Conservation (phyloP, 1,139 yeast genomes). For the Nakaseomyces bracarensis region DNA sequence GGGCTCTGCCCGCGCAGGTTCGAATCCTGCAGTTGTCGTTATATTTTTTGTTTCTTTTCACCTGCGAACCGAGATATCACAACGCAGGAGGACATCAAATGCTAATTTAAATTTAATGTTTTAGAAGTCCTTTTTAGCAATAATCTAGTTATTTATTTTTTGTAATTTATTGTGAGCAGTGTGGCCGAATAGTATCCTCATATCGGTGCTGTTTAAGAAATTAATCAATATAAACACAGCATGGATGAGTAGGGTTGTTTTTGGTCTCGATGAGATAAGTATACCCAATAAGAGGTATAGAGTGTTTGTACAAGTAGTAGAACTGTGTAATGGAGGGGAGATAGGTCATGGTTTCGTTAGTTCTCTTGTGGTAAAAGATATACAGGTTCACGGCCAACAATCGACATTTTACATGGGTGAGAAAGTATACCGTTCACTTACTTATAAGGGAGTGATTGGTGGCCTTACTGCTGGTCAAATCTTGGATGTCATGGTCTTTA, state of each 20-base stretch:
- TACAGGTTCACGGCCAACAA: no score
- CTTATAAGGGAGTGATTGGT: neutral
- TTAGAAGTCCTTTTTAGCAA: no score
- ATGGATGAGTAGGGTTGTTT: neutral
- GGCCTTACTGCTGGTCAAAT: neutral
- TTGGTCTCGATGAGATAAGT: neutral
- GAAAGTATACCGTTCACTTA: neutral
- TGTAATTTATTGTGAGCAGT: no score
- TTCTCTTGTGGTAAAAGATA: constrained; percentile 6
- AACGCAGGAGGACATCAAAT: no score
- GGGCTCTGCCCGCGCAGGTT: constrained; percentile 39
- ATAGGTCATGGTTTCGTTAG: constrained; percentile 1
- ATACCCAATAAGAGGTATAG: neutral
- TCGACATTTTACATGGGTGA: neutral
- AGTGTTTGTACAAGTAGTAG: constrained; percentile 1
- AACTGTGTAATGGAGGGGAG: constrained; percentile 1
- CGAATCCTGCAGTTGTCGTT: constrained; percentile 35
- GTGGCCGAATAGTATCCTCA: no score
- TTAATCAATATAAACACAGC: neutral
- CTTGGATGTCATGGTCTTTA: neutral
- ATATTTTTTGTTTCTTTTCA: neutral
- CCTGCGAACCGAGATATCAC: no score
- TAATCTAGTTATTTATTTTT: no score
- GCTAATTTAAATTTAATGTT: no score
- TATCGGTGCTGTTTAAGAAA: no score